Evolutionary conservation across 1,139 yeast species (phyloP).

Genomic region (Hyphopichia buzzinii): DNA sequence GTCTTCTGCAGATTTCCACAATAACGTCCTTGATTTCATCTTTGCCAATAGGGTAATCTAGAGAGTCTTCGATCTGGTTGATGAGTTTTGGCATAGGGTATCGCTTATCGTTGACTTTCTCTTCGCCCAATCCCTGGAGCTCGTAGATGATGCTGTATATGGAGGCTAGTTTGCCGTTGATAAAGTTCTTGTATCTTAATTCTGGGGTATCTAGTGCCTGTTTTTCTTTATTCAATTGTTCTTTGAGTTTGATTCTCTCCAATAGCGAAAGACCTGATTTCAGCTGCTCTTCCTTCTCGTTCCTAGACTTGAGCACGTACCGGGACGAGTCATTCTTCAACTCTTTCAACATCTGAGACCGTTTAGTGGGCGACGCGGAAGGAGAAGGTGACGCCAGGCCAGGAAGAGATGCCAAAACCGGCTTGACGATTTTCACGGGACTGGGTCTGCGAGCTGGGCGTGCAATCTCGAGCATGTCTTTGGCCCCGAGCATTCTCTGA

Average conservation of each 20-base stretch:
- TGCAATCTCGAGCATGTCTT: background rate
- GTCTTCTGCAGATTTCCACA: background rate
- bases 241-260: constrained; percentile 42
- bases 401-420: background rate
- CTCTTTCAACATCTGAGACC: constrained; percentile 10
- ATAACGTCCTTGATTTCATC: constrained; percentile 29
- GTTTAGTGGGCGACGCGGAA: constrained; percentile 12
- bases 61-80: constrained; percentile 33
- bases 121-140: constrained; percentile 10
- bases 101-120: constrained; percentile 10
- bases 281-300: constrained; percentile 18
- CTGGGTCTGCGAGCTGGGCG: background rate
- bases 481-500: constrained; percentile 2
- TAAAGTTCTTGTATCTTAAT: constrained; percentile 31
- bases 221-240: constrained; percentile 18
- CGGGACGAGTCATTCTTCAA: constrained; percentile 31
- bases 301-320: constrained; percentile 27
- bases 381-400: background rate
- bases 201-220: constrained; percentile 25
- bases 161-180: constrained; percentile 40
- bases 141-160: constrained; percentile 40
- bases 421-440: background rate
- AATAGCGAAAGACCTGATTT: constrained; percentile 37
- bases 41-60: constrained; percentile 28
- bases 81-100: constrained; percentile 25